Evolutionary conservation across 768 basidiomycete species (phyloP).

Genomic region (Tylopilus sp.): DNA sequence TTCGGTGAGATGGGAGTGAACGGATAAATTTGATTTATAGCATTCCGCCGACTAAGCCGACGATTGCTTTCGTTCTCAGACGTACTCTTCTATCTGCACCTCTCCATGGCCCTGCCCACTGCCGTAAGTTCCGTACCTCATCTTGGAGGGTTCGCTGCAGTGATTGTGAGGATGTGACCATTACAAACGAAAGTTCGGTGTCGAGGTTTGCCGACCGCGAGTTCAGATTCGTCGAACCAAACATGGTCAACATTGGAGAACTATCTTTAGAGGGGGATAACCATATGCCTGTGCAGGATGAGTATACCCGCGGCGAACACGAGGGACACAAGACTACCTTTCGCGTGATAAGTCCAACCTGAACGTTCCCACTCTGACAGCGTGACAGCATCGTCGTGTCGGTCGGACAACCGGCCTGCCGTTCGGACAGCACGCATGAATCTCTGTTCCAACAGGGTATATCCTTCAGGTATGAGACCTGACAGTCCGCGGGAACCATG

Average conservation of each 20-base stretch:
- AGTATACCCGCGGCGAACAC: not conserved
- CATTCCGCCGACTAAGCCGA: slow-evolving; percentile 66
- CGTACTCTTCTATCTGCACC: slow-evolving; percentile 57
- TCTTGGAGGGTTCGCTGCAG: slow-evolving; percentile 48
- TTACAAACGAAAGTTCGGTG: slow-evolving; percentile 86
- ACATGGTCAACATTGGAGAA: slow-evolving; percentile 70
- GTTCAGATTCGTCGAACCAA: slow-evolving; percentile 94
- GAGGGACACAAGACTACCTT: slow-evolving; percentile 54
- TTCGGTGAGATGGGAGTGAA: slow-evolving; percentile 9
- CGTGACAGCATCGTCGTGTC: slow-evolving; percentile 47
- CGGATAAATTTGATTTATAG: slow-evolving; percentile 36
- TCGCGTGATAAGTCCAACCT: slow-evolving; percentile 98
- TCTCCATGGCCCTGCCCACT: slow-evolving; percentile 54
- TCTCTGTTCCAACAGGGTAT: slow-evolving; percentile 80
- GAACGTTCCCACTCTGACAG: slow-evolving; percentile 83
- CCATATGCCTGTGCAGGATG: slow-evolving; percentile 67
- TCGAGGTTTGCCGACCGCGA: slow-evolving; percentile 88
- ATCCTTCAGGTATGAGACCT: slow-evolving; percentile 91
- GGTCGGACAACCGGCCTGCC: slow-evolving; percentile 39
- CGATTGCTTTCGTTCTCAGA: slow-evolving; percentile 59
- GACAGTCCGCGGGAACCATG: slow-evolving; percentile 87
- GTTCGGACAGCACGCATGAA: slow-evolving; percentile 67
- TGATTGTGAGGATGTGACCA: slow-evolving; percentile 60
- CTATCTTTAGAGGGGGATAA: slow-evolving; percentile 54
- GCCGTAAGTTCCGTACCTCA: slow-evolving; percentile 52